A percentile compares a stretch with the other conserved stretches of the same genome.
Conservation (phyloP, 2,329 filamentous ascomycete species). For the Neoscytalidium dimidiatum region DNA sequence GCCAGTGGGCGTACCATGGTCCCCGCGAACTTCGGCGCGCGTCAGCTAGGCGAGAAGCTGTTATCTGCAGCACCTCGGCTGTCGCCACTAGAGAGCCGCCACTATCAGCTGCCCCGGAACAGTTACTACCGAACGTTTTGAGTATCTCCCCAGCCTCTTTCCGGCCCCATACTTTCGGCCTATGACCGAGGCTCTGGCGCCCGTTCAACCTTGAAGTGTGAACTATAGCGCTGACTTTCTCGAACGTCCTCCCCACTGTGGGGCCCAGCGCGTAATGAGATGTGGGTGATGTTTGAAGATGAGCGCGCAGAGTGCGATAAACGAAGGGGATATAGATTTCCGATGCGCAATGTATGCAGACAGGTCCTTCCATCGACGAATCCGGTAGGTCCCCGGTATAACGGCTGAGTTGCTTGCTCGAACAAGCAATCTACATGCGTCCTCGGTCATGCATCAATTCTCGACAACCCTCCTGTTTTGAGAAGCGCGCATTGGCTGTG, state of each 20-base stretch:
- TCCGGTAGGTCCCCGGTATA: neutral
- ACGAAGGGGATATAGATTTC: slow-evolving; percentile 2
- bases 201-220: neutral
- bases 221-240: neutral
- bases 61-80: neutral
- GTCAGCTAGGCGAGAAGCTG: neutral
- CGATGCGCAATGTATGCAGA: neutral
- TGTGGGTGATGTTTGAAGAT: slow-evolving; percentile 4
- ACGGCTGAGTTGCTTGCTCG: neutral
- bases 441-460: neutral
- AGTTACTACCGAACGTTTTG: neutral
- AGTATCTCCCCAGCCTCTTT: neutral
- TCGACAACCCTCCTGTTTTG: neutral
- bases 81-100: neutral
- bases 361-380: neutral
- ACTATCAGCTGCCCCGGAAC: neutral
- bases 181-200: neutral
- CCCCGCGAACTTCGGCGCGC: neutral
- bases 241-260: neutral
- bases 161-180: no score
- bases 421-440: neutral
- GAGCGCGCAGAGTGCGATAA: neutral
- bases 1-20: neutral
- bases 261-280: neutral
- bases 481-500: neutral